Base-by-base conservation (phyloP, 2,329 filamentous ascomycete genomes). In the Fusarium sp. region DNA sequence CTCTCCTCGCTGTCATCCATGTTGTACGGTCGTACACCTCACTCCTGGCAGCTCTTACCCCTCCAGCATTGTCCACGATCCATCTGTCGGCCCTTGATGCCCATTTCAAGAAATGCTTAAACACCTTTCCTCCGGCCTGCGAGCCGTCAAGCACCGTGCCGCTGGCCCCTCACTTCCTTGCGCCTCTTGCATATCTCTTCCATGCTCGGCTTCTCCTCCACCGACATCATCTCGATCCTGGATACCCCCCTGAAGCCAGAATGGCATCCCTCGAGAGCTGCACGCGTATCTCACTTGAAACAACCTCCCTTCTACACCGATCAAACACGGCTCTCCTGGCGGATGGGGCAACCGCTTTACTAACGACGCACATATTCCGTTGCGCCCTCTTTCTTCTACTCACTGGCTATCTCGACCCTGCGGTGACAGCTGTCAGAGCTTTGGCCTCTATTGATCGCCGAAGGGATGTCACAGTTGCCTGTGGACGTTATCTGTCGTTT, bases 301-400 rank as follows among this genome's bases (percentile, higher is more conserved):
- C 95, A 0, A 91, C 93, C 0, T 88, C 88, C 28, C 87, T 97
- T 16, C 85, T 98, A 12, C 88, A 89, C 10, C 90, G 95, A 52
- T 85, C 84, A 77, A 88, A 87, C 28, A 82, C 87, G 4, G 85
- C 88, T 10, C 83, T 94, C 1, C 54, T 75, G 27, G 87, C 89
- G 6, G 88, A 90, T 36, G 89, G 90, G 11, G 90, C 94, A 4
- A 94, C 92, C 2, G 89, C 92, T 5, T 88, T 95, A 72, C 85
- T 97, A 9, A 92, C 94, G 60, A 90, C 89, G 13, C 96, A 98
- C 78, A 86, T 97, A 46, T 98, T 97, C 89, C 92, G 95, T 23
- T 97, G 92, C 75, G 87, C 92, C 2, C 86, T 98, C 1, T 90
- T 98, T 60, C 84, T 98, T 6, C 88, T 95, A 23, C 89, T 97